These are phyloP conservation scores for Elongisporangium prolatum DNA, from an alignment of 352 stramenopile genomes.

Conservation along the genomic window DNA sequence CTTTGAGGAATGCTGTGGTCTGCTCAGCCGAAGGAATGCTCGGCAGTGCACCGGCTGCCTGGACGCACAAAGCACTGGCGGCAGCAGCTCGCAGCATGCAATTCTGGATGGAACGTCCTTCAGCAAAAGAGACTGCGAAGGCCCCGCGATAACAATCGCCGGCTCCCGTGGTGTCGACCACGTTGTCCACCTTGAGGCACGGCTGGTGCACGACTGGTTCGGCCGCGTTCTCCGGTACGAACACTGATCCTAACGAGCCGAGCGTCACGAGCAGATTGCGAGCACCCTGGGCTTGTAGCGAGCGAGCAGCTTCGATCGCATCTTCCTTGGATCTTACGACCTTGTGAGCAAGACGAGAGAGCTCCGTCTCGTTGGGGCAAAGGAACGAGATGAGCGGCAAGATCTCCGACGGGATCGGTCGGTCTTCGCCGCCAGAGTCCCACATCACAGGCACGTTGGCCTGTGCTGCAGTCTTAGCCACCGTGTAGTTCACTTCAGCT, in stretches of 20 bases:
- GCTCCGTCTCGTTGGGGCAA: conserved; percentile 78
- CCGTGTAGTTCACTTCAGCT: conserved; percentile 39
- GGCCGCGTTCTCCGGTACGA: conserved; percentile 33
- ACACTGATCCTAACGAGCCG: conserved; percentile 60
- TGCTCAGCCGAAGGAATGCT: conserved; percentile 52
- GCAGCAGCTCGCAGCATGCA: conserved; percentile 51
- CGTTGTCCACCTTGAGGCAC: conserved; percentile 46
- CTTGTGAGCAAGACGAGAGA: conserved; percentile 36
- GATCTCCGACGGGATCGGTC: conserved; percentile 40
- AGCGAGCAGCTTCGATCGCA: conserved; percentile 43
- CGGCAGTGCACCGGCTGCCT: conserved; percentile 52
- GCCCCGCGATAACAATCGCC: conserved; percentile 74
- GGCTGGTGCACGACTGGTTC: conserved; percentile 32
- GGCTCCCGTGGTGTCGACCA: conserved; percentile 77
- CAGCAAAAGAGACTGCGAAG: conserved; percentile 57
- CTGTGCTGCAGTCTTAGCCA: conserved; percentile 40
- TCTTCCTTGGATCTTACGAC: conserved; percentile 37
- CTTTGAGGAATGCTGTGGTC: conserved; percentile 25
- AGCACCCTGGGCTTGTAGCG: conserved; percentile 42
- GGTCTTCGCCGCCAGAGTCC: conserved; percentile 75
- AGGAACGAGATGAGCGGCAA: conserved; percentile 56
- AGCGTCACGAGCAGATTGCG: conserved; percentile 66
- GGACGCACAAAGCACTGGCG: conserved; percentile 64
- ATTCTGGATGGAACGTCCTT: conserved; percentile 38
- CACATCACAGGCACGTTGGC: conserved; percentile 62